Conservation (phyloP, 2,329 filamentous ascomycete genomes). For the Claviceps africana region DNA sequence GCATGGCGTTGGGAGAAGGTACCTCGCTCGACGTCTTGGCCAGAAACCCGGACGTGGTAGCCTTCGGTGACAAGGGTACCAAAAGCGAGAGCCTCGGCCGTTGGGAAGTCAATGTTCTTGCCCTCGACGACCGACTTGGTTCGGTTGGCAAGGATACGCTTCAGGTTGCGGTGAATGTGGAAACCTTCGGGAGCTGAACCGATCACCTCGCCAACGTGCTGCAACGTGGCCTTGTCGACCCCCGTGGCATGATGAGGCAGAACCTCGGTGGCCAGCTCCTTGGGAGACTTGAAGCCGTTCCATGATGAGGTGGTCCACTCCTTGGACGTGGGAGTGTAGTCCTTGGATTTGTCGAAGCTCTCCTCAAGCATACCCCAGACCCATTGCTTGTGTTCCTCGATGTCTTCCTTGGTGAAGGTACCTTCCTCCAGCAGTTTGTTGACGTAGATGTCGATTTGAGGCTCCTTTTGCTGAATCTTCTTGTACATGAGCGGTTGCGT, state of each 20-base stretch:
- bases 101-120: slow-evolving; percentile 94
- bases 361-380: slow-evolving; percentile 98
- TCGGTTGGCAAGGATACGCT: slow-evolving; percentile 81
- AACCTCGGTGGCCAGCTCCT: slow-evolving; percentile 89
- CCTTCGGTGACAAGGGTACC: slow-evolving; percentile 83
- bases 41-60: slow-evolving; percentile 92
- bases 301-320: slow-evolving; percentile 98
- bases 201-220: slow-evolving; percentile 72
- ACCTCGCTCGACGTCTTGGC: slow-evolving; percentile 97
- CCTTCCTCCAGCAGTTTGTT: slow-evolving; percentile 83
- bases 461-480: slow-evolving; percentile 72
- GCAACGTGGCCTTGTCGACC: slow-evolving; percentile 56
- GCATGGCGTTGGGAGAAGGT: slow-evolving; percentile 97
- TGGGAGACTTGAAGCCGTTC: slow-evolving; percentile 99
- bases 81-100: slow-evolving; percentile 89
- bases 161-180: slow-evolving; percentile 83
- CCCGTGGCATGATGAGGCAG: slow-evolving; percentile 82
- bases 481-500: slow-evolving; percentile 99
- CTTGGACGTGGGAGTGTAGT: slow-evolving; percentile 90
- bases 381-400: slow-evolving; percentile 99
- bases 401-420: slow-evolving; percentile 92
- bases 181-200: slow-evolving; percentile 72
- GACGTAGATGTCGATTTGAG: slow-evolving; percentile 81
- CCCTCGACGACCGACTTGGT: slow-evolving; percentile 88
- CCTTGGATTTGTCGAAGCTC: slow-evolving; percentile 92